Evolutionary conservation across 495 filamentous ascomycete species (phyloP).

Genomic region (Annulohypoxylon stygium): DNA sequence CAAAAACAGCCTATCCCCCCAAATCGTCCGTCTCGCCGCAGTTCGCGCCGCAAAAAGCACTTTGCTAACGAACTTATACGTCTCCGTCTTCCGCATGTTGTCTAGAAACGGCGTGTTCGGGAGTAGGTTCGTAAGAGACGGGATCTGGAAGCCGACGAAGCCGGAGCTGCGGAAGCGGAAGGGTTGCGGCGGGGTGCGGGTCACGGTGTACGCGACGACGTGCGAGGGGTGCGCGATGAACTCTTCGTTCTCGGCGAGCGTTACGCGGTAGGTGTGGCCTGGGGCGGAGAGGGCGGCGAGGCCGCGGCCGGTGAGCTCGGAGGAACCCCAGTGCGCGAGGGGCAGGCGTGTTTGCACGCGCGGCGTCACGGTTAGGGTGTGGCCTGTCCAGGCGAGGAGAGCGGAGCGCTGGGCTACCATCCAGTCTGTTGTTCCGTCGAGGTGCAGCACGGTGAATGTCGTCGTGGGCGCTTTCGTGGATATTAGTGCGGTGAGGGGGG

Average conservation of each 20-base stretch:
- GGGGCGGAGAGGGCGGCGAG: conserved; percentile 85
- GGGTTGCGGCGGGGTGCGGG: conserved; percentile 77
- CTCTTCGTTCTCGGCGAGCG: conserved; percentile 81
- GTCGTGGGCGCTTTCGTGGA: conserved; percentile 86
- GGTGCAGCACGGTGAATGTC: conserved; percentile 85
- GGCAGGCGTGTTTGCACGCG: conserved; percentile 80
- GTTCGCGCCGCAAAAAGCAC: conserved; percentile 76
- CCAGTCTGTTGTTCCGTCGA: conserved; percentile 98
- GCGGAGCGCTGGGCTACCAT: conserved; percentile 87
- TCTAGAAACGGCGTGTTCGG: conserved; percentile 74
- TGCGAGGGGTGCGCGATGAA: conserved; percentile 89
- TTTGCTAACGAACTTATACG: conserved; percentile 74
- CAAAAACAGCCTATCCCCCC: conserved; percentile 93
- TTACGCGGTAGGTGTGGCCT: conserved; percentile 88
- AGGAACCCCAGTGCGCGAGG: conserved; percentile 90
- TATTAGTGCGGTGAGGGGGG: conserved; percentile 85
- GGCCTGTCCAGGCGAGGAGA: conserved; percentile 95
- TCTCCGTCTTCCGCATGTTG: conserved; percentile 73
- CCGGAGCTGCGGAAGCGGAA: conserved; percentile 86
- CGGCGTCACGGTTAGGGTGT: conserved; percentile 80
- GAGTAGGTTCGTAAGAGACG: conserved; percentile 68
- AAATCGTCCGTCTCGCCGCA: conserved; percentile 82
- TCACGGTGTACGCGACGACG: conserved; percentile 88
- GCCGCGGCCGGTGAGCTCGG: conserved; percentile 86
- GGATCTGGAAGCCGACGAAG: conserved; percentile 79